Evolutionary conservation across 2,329 filamentous ascomycete genomes (phyloP), one percentile per base, ranked within the genome.

Genomic region (Arachnomyces sp.): DNA sequence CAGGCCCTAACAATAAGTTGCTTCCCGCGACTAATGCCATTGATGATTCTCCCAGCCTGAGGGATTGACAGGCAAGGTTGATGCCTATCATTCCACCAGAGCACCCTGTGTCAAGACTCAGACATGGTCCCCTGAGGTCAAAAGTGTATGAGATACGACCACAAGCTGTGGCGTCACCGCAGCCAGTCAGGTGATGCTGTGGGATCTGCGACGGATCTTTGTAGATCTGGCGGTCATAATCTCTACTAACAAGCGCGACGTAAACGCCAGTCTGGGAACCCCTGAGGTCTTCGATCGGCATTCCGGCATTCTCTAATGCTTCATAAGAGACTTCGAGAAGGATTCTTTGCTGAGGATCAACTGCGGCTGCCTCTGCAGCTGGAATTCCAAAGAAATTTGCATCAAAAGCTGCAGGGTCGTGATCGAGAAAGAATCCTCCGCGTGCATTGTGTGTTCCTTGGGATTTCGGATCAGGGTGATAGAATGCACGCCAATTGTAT

Each of bases 121-220:
- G 53, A 16, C 55, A 57, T 1, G 61, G 55, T 0, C 62, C 62
- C 3, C 49, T 44, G 7, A 59, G 45, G 34, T 66, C 52, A 29
- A 64, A 62, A 30, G 62, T 60, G 42, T 63, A 61, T 1, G 56
- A 61, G 1, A 67, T 21, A 0, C 63, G 55, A 29, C 66, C 65
- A 1, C 58, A 51, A 1, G 63, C 17, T 36, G 66, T 59, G 2
- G 50, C 47, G n/a, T 49, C 44, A 3, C 52, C 52, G 16, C 47
- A 49, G 1, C 62, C 62, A 1, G 55, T 55, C 4, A 42, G 32
- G 29, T 43, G 3, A 43, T 44, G 29, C 46, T 49, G n/a, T 44
- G 52, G 52, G 4, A 45, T 8, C 1, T 33, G 31, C 9, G 46
- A 38, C 8, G 34, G 33, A 34, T 61, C 57, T 15, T 47, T 47